phyloP scores from a whole-genome alignment of 108 stramenopile genomes.

The Phaeodactylum tricornutum region DNA sequence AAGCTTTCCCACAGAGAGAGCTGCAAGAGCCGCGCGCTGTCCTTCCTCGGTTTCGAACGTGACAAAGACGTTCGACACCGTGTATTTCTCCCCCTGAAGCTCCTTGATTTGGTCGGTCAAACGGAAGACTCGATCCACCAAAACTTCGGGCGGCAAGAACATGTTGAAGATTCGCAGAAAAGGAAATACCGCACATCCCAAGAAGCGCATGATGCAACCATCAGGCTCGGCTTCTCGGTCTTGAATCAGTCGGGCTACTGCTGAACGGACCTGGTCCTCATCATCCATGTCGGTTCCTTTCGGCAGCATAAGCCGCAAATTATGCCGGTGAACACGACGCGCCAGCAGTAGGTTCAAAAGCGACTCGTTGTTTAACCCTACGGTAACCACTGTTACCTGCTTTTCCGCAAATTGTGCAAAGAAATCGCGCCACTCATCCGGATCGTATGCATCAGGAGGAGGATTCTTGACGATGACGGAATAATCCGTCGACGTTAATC shows the following conservation, averaged over 20 bases:
- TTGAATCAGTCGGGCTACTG: constrained; percentile 13
- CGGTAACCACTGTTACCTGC: constrained; percentile 50
- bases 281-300: constrained; percentile 35
- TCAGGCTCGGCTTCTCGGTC: constrained; percentile 13
- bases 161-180: constrained; percentile 26
- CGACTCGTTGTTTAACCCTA: constrained; percentile 57
- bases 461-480: constrained; percentile 64
- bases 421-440: constrained; percentile 71
- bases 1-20: constrained; percentile 34
- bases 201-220: constrained; percentile 12
- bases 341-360: constrained; percentile 32
- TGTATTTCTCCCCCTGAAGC: constrained; percentile 41
- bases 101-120: constrained; percentile 44
- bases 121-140: constrained; percentile 24
- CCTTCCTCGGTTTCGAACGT: constrained; percentile 80
- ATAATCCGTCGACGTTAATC: constrained; percentile 60
- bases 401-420: constrained; percentile 49
- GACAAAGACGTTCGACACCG: constrained; percentile 48
- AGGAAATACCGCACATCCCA: constrained; percentile 18
- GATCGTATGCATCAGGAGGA: constrained; percentile 53
- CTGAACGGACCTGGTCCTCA: constrained; percentile 22
- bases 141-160: constrained; percentile 18
- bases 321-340: constrained; percentile 28
- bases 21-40: constrained; percentile 49
- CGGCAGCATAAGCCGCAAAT: constrained; percentile 23